Conservation (phyloP, 2,329 filamentous ascomycete species). For the Colletotrichum cordylinicola region DNA sequence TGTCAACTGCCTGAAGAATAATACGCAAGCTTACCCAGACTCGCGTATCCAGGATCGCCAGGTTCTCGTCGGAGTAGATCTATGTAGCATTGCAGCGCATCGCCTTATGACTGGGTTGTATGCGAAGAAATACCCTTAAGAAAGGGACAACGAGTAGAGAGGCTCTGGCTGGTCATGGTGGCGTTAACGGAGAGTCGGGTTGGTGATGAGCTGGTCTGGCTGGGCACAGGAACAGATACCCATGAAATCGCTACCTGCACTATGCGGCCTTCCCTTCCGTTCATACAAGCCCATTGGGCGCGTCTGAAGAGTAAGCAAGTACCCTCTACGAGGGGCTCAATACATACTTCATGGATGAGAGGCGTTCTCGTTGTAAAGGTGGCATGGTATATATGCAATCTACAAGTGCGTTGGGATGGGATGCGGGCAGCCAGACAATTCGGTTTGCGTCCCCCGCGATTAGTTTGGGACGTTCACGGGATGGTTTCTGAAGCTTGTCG, state of each 20-base stretch:
- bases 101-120: neutral
- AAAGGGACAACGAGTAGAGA: accelerated
- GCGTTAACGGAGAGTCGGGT: too few species aligned
- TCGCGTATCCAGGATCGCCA: neutral
- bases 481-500: neutral
- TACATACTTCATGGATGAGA: neutral
- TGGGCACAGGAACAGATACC: too few species aligned
- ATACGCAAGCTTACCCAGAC: neutral
- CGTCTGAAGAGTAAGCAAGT: neutral
- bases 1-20: neutral
- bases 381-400: neutral
- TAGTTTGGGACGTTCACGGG: neutral
- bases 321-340: accelerated
- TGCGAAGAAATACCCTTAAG: neutral
- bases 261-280: too few species aligned
- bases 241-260: too few species aligned
- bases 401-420: neutral
- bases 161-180: neutral
- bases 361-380: accelerated
- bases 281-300: too few species aligned
- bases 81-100: too few species aligned
- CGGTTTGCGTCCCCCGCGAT: neutral
- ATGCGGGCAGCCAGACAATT: neutral
- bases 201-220: too few species aligned
- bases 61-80: too few species aligned